Conservation (phyloP, 2,329 filamentous ascomycete species). For the Xylaria sp. region DNA sequence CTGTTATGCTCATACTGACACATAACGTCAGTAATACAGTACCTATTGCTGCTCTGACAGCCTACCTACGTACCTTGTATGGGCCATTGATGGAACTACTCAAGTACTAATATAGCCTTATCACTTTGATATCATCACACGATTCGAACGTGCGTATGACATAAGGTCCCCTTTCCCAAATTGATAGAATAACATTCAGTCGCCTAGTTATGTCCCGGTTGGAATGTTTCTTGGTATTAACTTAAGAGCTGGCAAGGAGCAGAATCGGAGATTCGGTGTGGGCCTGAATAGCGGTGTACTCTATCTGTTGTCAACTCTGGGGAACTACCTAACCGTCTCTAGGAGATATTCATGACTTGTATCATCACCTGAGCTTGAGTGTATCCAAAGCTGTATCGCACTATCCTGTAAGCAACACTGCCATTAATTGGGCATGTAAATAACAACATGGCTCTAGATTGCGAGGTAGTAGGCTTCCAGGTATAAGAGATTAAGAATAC, state of each 20-base stretch:
- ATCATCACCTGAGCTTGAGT: not conserved
- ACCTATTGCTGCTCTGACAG: not conserved
- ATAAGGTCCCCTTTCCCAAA: not conserved
- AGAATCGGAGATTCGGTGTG: constrained; percentile 8
- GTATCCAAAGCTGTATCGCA: not conserved
- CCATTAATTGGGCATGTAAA: not conserved
- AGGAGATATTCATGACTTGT: constrained; percentile 8
- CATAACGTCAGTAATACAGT: not conserved
- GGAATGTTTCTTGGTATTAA: not conserved
- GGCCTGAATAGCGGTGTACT: constrained; percentile 30
- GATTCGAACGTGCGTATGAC: not conserved
- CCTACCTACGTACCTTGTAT: not conserved
- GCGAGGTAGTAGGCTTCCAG: not conserved
- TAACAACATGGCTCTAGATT: not conserved
- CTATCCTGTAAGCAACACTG: not conserved
- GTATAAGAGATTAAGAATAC: not conserved
- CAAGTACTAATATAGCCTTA: not conserved
- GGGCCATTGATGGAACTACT: not conserved
- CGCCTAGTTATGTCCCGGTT: not conserved
- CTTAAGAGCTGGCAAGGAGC: not conserved
- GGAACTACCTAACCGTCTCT: constrained; percentile 1
- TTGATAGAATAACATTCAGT: not conserved
- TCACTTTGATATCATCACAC: not conserved
- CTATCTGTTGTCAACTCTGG: constrained; percentile 3
- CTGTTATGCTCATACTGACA: not conserved